Base-by-base conservation (phyloP, 148 eudicot species). In the Vaccinium darrowii region DNA sequence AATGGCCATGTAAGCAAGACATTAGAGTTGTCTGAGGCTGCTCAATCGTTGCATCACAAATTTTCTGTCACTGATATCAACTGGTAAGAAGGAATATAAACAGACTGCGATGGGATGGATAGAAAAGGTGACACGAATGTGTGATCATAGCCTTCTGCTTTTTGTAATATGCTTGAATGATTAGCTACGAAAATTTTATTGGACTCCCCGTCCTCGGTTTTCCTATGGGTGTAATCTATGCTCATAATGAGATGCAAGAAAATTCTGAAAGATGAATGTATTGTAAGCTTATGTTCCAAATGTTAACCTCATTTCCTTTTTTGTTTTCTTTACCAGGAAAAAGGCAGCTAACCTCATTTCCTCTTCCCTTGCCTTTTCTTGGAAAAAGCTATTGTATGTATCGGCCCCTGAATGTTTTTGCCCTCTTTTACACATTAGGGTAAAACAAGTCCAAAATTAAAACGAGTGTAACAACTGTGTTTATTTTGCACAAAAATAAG, bases 1-100 rank as follows among this genome's bases (percentile, higher is more conserved):
- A 58, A 81, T 80, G 79, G 87, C 5, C 25, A 58, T 23, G 33
- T 18, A 57, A 10, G 74, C 19, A 83, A 36, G 77, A 58, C 85
- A 43, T 56, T 65, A 52, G 71, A 18, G 16, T 12, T 7, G 6
- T 36, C 36, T 4, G 67, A 53, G 63, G 65, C 15, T 30, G 30
- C 25, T 43, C 77, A 73, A 39, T 39, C 77, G 39, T 75, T 43
- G 77, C 77, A 73, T 36, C 23, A 1, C 23, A 73, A 39, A 73
- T 73, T 15, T 39, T 73, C 77, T 39, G 3, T 39, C n/a, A 15
- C 77, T 19, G 50, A 33, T 73, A 73, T 16, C 8, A 15, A 39
- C 77, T 15, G 39, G n/a, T 15, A 50, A 39, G 77, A 73, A 73
- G 77, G 51, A 18, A 36, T 43, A 73, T 5, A 7, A 30, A 30